Evolutionary conservation across 192 early-diverging fungal species (phyloP).

Genomic region (Coemansia sp.): DNA sequence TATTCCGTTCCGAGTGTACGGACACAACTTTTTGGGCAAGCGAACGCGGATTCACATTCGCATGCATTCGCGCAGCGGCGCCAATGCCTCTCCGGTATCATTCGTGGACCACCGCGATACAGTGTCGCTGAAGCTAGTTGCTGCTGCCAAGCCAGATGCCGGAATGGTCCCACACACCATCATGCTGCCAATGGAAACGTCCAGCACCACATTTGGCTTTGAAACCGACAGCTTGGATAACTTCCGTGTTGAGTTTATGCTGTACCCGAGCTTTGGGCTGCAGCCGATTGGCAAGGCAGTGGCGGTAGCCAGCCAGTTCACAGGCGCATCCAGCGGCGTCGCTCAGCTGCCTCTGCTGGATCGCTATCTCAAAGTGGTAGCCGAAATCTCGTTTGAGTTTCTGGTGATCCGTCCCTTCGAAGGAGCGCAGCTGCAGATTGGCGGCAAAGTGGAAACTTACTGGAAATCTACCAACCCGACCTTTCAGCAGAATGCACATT

Average conservation of each 20-base stretch:
- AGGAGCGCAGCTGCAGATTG: conserved; percentile 86
- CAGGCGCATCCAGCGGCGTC: conserved; percentile 22
- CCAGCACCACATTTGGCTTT: conserved; percentile 72
- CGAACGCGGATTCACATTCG: conserved; percentile 81
- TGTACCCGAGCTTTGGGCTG: conserved; percentile 96
- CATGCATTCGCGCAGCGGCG: conserved; percentile 55
- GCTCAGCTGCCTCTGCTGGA: conserved; percentile 78
- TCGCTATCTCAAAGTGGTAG: conserved; percentile 86
- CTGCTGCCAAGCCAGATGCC: conserved; percentile 82
- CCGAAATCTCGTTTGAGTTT: conserved; percentile 82
- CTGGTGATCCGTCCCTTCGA: conserved; percentile 83
- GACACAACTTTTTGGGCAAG: conserved; percentile 94
- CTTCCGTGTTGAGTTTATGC: conserved; percentile 89
- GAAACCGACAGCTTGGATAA: conserved; percentile 71
- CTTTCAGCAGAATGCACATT: conserved; percentile 18
- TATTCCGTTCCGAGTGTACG: conserved; percentile 96
- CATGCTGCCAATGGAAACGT: conserved; percentile 81
- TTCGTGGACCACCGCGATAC: conserved; percentile 44
- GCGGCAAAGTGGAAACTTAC: conserved; percentile 95
- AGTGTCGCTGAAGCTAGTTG: conserved; percentile 78
- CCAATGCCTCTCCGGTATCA: conserved; percentile 25
- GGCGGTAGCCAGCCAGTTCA: conserved; percentile 71
- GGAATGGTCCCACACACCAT: conserved; percentile 88
- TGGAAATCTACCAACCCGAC: conserved; percentile 94
- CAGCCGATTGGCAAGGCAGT: conserved; percentile 87